These are phyloP conservation scores for Dichotomocladium elegans DNA, from an alignment of 371 early-diverging fungal species.

Conservation along the genomic window DNA sequence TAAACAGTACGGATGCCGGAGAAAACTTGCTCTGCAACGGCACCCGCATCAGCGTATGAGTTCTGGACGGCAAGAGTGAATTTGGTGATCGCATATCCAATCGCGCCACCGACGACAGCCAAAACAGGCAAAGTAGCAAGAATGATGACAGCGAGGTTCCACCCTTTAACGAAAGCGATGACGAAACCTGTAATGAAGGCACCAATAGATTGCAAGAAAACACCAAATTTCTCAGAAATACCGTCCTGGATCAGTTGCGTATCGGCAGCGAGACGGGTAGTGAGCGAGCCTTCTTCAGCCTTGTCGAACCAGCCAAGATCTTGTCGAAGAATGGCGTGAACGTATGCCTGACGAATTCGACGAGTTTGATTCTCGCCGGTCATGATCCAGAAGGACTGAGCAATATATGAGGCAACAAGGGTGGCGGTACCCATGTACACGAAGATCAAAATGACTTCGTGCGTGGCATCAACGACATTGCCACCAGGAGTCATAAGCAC, in stretches of 20 bases:
- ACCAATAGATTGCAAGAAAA: conserved; percentile 54
- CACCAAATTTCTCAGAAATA: conserved; percentile 72
- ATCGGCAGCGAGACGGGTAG: conserved; percentile 66
- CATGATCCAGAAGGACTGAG: conserved; percentile 36
- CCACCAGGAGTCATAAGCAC: conserved; percentile 10
- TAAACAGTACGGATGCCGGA: conserved; percentile 82
- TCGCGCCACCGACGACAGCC: conserved; percentile 34
- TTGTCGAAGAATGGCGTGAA: conserved; percentile 77
- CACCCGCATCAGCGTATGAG: conserved; percentile 76
- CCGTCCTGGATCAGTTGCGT: conserved; percentile 70
- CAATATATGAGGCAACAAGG: conserved; percentile 31
- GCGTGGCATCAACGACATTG: conserved; percentile 1
- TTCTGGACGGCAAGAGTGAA: conserved; percentile 30
- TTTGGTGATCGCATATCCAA: conserved; percentile 54
- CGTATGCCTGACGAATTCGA: conserved; percentile 47
- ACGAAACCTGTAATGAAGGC: conserved; percentile 75
- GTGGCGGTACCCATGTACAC: conserved; percentile 48
- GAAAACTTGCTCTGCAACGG: conserved; percentile 82
- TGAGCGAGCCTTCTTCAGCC: conserved; percentile 55
- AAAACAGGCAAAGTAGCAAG: conserved; percentile 56
- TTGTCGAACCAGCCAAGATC: conserved; percentile 86
- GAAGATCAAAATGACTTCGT: conserved; percentile 29
- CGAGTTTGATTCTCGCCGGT: conserved; percentile 35
- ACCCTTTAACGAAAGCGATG: conserved; percentile 74
- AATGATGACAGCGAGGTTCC: conserved; percentile 79